Conservation (phyloP, 331 rosid genomes). For the Ulmus americana region DNA sequence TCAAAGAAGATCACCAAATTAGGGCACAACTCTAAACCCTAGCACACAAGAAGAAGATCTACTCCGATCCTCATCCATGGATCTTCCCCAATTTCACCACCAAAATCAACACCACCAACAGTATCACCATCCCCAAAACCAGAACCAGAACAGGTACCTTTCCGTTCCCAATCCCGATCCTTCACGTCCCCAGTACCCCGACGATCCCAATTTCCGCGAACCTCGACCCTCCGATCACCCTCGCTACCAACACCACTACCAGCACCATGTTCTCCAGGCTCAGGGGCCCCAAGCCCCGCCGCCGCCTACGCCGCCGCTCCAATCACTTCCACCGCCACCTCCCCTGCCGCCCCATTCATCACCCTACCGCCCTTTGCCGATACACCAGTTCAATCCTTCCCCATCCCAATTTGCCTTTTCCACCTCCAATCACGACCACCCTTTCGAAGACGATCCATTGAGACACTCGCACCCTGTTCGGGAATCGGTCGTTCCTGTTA, state of each 20-base stretch:
- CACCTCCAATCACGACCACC: conserved; percentile 16
- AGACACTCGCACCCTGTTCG: conserved; percentile 17
- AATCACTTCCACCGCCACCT: conserved; percentile 14
- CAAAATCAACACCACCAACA: background rate
- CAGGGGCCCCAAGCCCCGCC: conserved; percentile 13
- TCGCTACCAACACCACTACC: background rate
- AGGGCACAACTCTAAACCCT: background rate
- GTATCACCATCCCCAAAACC: background rate
- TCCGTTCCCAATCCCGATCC: conserved; percentile 20
- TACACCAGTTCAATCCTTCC: conserved; percentile 30
- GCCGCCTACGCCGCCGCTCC: conserved; percentile 8
- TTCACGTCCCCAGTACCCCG: conserved; percentile 32
- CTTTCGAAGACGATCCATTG: conserved; percentile 27
- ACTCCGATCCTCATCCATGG: conserved; percentile 9
- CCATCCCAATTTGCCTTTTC: conserved; percentile 32
- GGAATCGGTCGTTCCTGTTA: conserved; percentile 25
- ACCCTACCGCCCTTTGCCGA: conserved; percentile 16
- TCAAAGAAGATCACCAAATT: background rate
- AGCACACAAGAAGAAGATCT: background rate
- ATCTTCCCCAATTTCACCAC: conserved; percentile 1
- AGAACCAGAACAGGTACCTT: conserved; percentile 41
- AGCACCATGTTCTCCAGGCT: background rate
- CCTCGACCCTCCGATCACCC: conserved; percentile 6
- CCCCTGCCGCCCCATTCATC: conserved; percentile 7
- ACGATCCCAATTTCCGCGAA: conserved; percentile 20